A percentile compares a stretch with the other conserved stretches of the same genome.
Evolutionary conservation across 306 rosid genomes (phyloP).

Genomic region (Boehmeria nivea): DNA sequence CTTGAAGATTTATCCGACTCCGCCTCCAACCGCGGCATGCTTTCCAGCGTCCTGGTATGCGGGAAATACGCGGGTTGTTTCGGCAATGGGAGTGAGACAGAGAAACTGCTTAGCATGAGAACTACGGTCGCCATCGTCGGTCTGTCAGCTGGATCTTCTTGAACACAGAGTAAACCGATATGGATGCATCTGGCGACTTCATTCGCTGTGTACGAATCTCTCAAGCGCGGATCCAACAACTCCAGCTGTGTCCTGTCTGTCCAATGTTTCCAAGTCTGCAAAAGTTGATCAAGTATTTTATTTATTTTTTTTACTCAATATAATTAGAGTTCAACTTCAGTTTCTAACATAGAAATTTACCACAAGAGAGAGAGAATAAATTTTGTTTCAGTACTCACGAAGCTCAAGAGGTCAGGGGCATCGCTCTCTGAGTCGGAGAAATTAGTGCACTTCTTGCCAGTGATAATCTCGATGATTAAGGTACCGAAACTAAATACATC

Average conservation of each 20-base stretch:
- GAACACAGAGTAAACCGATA: constrained; percentile 29
- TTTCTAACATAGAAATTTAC: no score
- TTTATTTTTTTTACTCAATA: no score
- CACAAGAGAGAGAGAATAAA: no score
- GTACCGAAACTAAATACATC: constrained; percentile 27
- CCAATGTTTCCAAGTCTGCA: constrained; percentile 35
- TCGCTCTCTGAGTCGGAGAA: constrained; percentile 12
- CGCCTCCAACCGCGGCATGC: neutral
- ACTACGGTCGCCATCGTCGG: constrained; percentile 27
- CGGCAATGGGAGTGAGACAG: constrained; percentile 1
- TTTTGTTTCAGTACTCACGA: constrained; percentile 14
- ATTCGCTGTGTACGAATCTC: constrained; percentile 14
- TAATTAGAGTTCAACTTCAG: no score
- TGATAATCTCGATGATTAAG: constrained; percentile 21
- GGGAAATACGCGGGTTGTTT: constrained; percentile 4
- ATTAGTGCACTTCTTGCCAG: constrained; percentile 15
- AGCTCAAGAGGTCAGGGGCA: constrained; percentile 20
- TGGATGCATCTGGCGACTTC: constrained; percentile 32
- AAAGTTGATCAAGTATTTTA: no score
- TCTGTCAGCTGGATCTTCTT: constrained; percentile 23
- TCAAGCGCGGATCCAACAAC: constrained; percentile 15
- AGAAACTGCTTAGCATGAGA: constrained; percentile 22
- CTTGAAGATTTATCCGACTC: neutral
- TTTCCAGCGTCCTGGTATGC: neutral
- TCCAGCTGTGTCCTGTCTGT: constrained; percentile 11